A percentile compares a stretch with the other conserved stretches of the same genome.
Evolutionary conservation across 257 asterid species (phyloP).

Genomic region (Lithospermum erythrorhizon): DNA sequence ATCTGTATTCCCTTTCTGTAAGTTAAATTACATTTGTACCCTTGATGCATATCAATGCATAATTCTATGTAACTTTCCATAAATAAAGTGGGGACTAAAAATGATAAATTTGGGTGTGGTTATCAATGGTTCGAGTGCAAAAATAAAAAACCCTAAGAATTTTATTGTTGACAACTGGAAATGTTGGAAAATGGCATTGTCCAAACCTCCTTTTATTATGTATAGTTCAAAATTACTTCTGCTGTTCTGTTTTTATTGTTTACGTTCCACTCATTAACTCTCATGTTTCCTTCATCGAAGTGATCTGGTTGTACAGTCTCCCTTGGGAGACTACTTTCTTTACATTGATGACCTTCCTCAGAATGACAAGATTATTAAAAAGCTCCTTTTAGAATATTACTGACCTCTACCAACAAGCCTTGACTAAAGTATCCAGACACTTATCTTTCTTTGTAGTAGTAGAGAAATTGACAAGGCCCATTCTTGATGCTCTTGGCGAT

Average conservation of each 20-base stretch:
- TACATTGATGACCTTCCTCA: constrained; percentile 74
- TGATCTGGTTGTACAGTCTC: constrained; percentile 87
- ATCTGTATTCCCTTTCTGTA: neutral
- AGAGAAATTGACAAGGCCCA: constrained; percentile 45
- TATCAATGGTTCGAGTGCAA: too few species aligned
- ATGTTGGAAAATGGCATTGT: neutral
- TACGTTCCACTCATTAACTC: constrained; percentile 1
- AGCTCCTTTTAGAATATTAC: neutral
- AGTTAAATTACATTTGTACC: neutral
- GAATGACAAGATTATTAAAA: constrained; percentile 49
- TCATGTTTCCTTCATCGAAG: constrained; percentile 15
- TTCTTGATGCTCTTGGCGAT: constrained; percentile 89
- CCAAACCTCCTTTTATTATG: neutral
- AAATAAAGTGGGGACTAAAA: too few species aligned
- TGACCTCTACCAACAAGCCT: neutral
- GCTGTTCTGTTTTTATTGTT: neutral
- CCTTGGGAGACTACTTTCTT: constrained; percentile 78
- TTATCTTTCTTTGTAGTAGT: constrained; percentile 43
- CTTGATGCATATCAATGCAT: too few species aligned
- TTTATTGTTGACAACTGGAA: neutral
- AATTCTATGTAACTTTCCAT: too few species aligned
- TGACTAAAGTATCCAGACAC: neutral
- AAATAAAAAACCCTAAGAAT: too few species aligned
- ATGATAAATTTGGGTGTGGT: too few species aligned
- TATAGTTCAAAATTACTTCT: neutral